These are phyloP conservation scores for Clitoria ternatea DNA, from an alignment of 306 rosid genomes.

Conservation along the genomic window DNA sequence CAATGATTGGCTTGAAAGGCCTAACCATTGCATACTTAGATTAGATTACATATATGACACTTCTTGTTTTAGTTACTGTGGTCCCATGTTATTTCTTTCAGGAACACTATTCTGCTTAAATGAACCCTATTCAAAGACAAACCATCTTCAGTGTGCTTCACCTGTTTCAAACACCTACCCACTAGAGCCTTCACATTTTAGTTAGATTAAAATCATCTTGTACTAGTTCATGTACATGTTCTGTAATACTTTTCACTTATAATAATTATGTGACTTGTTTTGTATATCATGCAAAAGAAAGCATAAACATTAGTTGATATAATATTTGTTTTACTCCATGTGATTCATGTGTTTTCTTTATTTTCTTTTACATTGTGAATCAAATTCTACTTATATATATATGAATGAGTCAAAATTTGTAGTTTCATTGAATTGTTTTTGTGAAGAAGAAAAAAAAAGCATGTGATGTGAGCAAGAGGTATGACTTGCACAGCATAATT, in stretches of 20 bases:
- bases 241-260: too few relatives aligned
- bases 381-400: not conserved
- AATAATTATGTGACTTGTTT: not conserved
- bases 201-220: too few relatives aligned
- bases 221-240: too few relatives aligned
- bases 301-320: not conserved
- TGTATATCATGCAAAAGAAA: not conserved
- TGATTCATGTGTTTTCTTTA: not conserved
- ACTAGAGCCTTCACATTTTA: too few relatives aligned
- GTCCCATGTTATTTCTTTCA: constrained; percentile 8
- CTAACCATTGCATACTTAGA: constrained; percentile 10
- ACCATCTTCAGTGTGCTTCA: not conserved
- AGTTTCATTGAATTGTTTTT: not conserved
- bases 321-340: not conserved
- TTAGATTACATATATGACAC: not conserved
- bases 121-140: not conserved
- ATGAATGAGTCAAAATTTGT: not conserved
- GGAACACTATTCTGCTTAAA: constrained; percentile 2
- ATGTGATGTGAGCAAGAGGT: not conserved
- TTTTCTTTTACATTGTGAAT: not conserved
- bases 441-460: not conserved
- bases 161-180: not conserved
- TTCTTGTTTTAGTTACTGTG: not conserved
- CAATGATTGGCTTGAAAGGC: constrained; percentile 25
- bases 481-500: constrained; percentile 1